These are phyloP conservation scores for Coniella lustricola DNA, from an alignment of 2,329 filamentous ascomycete species.

Conservation along the genomic window DNA sequence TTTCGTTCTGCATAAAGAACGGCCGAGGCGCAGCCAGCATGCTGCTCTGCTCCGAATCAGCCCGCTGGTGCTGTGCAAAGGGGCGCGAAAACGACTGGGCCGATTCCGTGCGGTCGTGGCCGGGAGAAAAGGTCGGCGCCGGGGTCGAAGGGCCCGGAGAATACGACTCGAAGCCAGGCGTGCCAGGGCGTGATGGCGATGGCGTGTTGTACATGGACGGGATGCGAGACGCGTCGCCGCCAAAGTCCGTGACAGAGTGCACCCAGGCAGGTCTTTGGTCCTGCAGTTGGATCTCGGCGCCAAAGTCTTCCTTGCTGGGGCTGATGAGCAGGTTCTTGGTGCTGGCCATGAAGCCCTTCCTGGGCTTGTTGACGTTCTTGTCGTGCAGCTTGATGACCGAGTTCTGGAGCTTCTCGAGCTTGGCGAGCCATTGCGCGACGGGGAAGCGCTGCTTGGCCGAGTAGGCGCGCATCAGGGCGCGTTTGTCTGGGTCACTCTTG, in stretches of 20 bases:
- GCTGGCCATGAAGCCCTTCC: constrained; percentile 17
- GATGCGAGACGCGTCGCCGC: constrained; percentile 12
- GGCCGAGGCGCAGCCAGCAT: constrained; percentile 1
- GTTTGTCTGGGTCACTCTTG: constrained; percentile 44
- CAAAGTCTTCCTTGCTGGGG: constrained; percentile 12
- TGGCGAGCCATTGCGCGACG: constrained; percentile 58
- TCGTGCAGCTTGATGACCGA: constrained; percentile 40
- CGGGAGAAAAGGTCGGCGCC: not conserved
- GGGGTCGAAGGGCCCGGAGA: constrained; percentile 1
- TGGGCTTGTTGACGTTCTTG: constrained; percentile 24
- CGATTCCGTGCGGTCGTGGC: constrained; percentile 9
- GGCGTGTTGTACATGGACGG: constrained; percentile 17
- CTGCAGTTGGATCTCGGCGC: constrained; percentile 9
- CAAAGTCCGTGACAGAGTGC: constrained; percentile 7
- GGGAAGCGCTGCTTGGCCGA: constrained; percentile 60
- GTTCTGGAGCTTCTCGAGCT: constrained; percentile 52
- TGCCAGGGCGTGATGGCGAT: constrained; percentile 16
- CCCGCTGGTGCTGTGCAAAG: constrained; percentile 11
- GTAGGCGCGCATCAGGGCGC: constrained; percentile 56
- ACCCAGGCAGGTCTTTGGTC: constrained; percentile 13
- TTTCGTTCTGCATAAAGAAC: constrained; percentile 21
- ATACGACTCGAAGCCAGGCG: constrained; percentile 12
- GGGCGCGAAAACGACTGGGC: constrained; percentile 15
- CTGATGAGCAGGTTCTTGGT: constrained; percentile 14
- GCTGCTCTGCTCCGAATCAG: constrained; percentile 11